Base-by-base conservation (phyloP, 164 flowering plant genomes). In the Nymphaea colorata region DNA sequence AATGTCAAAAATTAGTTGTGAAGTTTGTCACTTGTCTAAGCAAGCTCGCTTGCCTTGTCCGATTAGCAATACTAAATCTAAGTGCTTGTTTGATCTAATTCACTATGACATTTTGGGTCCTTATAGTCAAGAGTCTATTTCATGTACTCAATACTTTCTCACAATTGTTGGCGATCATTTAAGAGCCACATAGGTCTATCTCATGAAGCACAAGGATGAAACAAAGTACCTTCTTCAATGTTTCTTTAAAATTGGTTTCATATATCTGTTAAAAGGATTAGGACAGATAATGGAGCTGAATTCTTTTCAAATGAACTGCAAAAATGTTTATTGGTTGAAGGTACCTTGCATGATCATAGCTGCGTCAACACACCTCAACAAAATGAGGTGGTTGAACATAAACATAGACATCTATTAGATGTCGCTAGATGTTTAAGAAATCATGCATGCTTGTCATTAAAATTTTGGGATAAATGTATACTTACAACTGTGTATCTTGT, bases 291-390 rank as follows among this genome's bases (percentile, higher is more conserved):
- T 64, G 66, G 36, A 2, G 16, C 1, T 64, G 66, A 64, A 64
- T 64, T 64, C 42, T 6, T 16, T 4, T 64, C 41, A 12, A 41
- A 41, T 18, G 7, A 15, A 4, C 0, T 64, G 66, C 41, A 64
- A 64, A 8, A 6, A 4, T 42, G 12, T 25, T 41, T 16, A 4
- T 6, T 4, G 25, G 66, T 18, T 4, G 42, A 25, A 5, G 66
- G 66, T 6, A 4, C 41, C 5, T 4, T 61, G 14, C 36, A 61
- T 61, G n/a, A 61, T 11, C 64, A 6, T 14, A 61, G n/a, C 14
- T 61, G 64, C 36, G 2, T 61, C 36, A 14, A 61, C 6, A 61
- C 64, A 14, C 64, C 64, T 11, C 64, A 61, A 61, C 64, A 61
- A 61, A 61, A 61, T 17, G 64, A 2, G 8, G 36, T 61, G 16